phyloP scores from a whole-genome alignment of 768 basidiomycete species.

The Chalciporus pseudorubinellus region DNA sequence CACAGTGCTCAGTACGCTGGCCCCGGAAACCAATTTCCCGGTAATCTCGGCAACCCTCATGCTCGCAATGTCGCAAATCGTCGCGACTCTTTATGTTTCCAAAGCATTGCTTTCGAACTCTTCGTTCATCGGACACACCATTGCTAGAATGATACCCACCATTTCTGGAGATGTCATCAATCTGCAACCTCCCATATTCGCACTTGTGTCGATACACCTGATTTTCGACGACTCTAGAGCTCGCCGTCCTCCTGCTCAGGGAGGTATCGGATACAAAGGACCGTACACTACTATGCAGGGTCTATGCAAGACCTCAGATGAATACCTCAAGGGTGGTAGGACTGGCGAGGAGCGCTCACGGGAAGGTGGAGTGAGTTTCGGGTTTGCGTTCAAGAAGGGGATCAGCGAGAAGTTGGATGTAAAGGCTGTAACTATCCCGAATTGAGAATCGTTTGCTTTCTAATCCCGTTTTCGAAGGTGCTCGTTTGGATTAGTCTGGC shows the following conservation, averaged over 20 bases:
- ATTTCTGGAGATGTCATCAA: constrained; percentile 50
- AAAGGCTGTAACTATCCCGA: constrained; percentile 17
- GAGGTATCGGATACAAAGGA: constrained; percentile 63
- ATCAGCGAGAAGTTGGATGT: constrained; percentile 19
- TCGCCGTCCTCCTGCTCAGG: constrained; percentile 48
- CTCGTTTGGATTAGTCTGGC: background rate
- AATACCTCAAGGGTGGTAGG: constrained; percentile 40
- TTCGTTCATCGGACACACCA: constrained; percentile 25
- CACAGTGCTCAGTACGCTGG: constrained; percentile 50
- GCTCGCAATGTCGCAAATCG: constrained; percentile 57
- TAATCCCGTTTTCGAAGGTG: background rate
- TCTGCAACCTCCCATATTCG: constrained; percentile 59
- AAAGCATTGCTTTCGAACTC: constrained; percentile 40
- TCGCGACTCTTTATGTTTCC: constrained; percentile 55
- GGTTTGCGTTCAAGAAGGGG: constrained; percentile 31
- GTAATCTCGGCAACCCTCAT: constrained; percentile 58
- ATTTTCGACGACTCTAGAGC: constrained; percentile 69
- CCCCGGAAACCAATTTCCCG: constrained; percentile 57
- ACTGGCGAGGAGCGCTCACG: constrained; percentile 39
- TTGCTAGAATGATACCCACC: constrained; percentile 43
- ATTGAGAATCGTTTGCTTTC: constrained; percentile 12
- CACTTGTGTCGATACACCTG: constrained; percentile 51
- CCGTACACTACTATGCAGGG: constrained; percentile 58
- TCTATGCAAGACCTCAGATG: constrained; percentile 53
- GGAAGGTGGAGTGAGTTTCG: constrained; percentile 46